Evolutionary conservation across 2,329 filamentous ascomycete species (phyloP), one percentile per base, ranked within the genome.

Genomic region (Fusarium sp.): DNA sequence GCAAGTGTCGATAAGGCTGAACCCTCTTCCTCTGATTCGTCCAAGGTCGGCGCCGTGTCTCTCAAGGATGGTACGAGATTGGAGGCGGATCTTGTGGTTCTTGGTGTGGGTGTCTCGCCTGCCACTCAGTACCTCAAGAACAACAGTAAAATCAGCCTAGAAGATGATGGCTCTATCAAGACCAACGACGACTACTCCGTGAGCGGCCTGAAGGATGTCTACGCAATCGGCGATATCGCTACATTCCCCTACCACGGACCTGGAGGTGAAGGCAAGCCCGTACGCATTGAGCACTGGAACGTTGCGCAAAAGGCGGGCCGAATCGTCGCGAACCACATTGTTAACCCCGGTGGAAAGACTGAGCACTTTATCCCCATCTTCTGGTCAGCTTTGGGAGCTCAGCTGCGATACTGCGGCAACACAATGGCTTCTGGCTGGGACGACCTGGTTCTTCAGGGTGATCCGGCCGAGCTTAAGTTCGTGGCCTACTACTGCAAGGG

Each of bases 281-380:
- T 92, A 1, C 91, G 96, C 68, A 98, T 98, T 76, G 96, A 99
- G 84, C 96, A 99, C 79, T 99, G 96, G 96, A 95, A 98, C 80
- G 96, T 99, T 4, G 96, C 96, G 6, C 96, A 98, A 77, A 98
- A 98, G 76, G 86, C 93, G 3, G 96, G 96, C 4, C 92, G 95
- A 43, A 86, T 87, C 24, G 95, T 92, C 2, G 96, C 94, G 3
- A 85, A 85, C 53, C 88, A 92, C 73, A 97, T 99, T 75, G 87
- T 90, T 71, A 85, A 91, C 74, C 87, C 91, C 0, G 80, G 85
- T 9, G 78, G 85, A 45, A 85, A 86, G 66, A 84, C 90, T 1
- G 90, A 92, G 73, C 84, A 88, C 4, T 98, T 97, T 80, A 95
- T 96, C 60, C 96, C 96, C 1, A 88, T 99, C 51, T 99, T 99